Evolutionary conservation across 345 rosid genomes (phyloP), one percentile per base, ranked within the genome.

Genomic region (Citrus inodora): DNA sequence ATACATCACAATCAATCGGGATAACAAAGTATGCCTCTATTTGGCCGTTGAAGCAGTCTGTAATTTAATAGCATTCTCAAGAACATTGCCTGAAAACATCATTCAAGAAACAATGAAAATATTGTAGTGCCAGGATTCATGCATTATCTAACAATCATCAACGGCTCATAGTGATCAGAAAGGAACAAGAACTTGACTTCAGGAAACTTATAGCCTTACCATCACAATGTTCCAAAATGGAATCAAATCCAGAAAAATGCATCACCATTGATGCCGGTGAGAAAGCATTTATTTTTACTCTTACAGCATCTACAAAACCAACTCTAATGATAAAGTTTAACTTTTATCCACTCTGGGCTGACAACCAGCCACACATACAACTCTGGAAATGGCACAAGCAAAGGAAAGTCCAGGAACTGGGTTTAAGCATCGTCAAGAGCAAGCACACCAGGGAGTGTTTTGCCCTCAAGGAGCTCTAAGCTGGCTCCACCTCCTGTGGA

Each of bases 401-500:
- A 73, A 65, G 56, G 75, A 24, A 28, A 5, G 14, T 33, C 33
- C 13, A 56, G 38, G 9, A 40, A 7, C n/a, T 37, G 73, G 14
- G 87, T 58, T 79, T 70, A 85, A 9, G 93, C 96, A 11, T 94
- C 97, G n/a, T 94, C 90, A 64, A 94, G 97, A 24, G 98, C 98
- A 35, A 91, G 91, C 76, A 93, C 97, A 14, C 98, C 98, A 1
- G 98, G 98, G 70, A 94, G 97, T 48, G 76, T 53, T 71, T 94
- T 94, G 55, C 98, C 98, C 88, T 94, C 98, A 1, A 94, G 95
- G 56, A 94, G 96, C 92, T 94, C 98, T 77, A 94, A 89, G 86
- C 98, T 93, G 28, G 98, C 98, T 28, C 98, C 98, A 76, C 98
- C 98, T 62, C 98, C 98, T 0, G 98, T 94, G 0, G 98, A 94